Percentiles rank a stretch among this genome's conserved stretches.
Evolutionary conservation across 2,329 filamentous ascomycete genomes (phyloP).

Genomic region (Botrytis tulipae): DNA sequence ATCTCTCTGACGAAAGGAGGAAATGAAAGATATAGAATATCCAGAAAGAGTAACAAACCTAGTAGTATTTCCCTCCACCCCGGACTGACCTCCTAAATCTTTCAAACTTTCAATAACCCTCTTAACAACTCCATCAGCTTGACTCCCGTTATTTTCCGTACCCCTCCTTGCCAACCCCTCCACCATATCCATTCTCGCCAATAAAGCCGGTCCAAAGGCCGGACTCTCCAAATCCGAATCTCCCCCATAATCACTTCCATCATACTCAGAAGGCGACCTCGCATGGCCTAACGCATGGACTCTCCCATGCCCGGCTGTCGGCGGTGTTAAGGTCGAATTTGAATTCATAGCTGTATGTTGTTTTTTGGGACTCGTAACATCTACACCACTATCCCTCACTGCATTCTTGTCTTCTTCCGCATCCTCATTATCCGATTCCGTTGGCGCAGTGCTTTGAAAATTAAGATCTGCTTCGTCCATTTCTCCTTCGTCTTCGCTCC

Average conservation of each 20-base stretch:
- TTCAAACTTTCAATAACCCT: slow-evolving; percentile 67
- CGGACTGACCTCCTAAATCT: slow-evolving; percentile 70
- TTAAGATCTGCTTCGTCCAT: slow-evolving; percentile 48
- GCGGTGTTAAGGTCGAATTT: slow-evolving; percentile 30
- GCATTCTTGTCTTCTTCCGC: slow-evolving; percentile 35
- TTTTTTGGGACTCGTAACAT: slow-evolving; percentile 31
- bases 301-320: slow-evolving; percentile 23
- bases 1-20: not conserved
- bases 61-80: slow-evolving; percentile 69
- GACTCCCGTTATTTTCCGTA: slow-evolving; percentile 63
- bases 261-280: slow-evolving; percentile 59
- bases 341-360: slow-evolving; percentile 23
- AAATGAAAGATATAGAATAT: not conserved
- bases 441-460: slow-evolving; percentile 30
- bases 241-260: slow-evolving; percentile 72
- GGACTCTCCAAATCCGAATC: slow-evolving; percentile 68
- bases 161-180: slow-evolving; percentile 67
- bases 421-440: slow-evolving; percentile 22
- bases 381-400: slow-evolving; percentile 39
- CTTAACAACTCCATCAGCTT: slow-evolving; percentile 64
- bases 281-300: slow-evolving; percentile 53
- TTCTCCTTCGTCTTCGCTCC: slow-evolving; percentile 63
- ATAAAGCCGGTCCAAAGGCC: slow-evolving; percentile 64
- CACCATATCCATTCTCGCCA: slow-evolving; percentile 69
- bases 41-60: slow-evolving; percentile 48